phyloP scores from a whole-genome alignment of 1,284 basidiomycete species.

The Wolfiporia cocos region DNA sequence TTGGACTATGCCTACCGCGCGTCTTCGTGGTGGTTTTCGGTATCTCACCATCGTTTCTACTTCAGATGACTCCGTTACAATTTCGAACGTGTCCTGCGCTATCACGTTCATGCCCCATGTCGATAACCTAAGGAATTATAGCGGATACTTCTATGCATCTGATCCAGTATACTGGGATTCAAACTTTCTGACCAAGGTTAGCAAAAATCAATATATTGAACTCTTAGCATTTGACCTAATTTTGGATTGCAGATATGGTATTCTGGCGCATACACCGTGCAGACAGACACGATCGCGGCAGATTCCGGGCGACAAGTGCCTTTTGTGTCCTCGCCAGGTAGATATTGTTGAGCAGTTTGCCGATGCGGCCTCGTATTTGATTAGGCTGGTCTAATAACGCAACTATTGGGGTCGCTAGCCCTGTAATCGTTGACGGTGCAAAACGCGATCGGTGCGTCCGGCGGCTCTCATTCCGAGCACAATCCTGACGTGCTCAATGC shows the following conservation, averaged over 20 bases:
- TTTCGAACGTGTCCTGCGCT: conserved; percentile 33
- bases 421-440: conserved; percentile 58
- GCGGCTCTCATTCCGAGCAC: too few relatives aligned
- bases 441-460: conserved; percentile 46
- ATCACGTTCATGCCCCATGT: conserved; percentile 55
- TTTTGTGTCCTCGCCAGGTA: conserved; percentile 31
- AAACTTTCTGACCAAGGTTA: conserved; percentile 46
- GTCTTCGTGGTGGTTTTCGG: conserved; percentile 48
- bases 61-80: conserved; percentile 23
- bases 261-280: conserved; percentile 55
- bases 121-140: conserved; percentile 41
- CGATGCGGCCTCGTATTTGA: too few relatives aligned
- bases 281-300: conserved; percentile 49
- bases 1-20: conserved; percentile 43
- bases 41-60: conserved; percentile 46
- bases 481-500: too few relatives aligned
- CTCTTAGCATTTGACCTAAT: neutral
- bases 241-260: conserved; percentile 40
- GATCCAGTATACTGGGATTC: conserved; percentile 39
- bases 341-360: too few relatives aligned
- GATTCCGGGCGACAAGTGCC: conserved; percentile 47
- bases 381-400: conserved; percentile 53
- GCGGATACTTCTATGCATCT: conserved; percentile 48
- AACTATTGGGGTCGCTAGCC: conserved; percentile 47
- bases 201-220: conserved; percentile 5